Percentiles rank a stretch among this genome's conserved stretches.
These are phyloP conservation scores for Tetrapisispora pingtungensis DNA, from an alignment of 805 yeast species.

Conservation along the genomic window DNA sequence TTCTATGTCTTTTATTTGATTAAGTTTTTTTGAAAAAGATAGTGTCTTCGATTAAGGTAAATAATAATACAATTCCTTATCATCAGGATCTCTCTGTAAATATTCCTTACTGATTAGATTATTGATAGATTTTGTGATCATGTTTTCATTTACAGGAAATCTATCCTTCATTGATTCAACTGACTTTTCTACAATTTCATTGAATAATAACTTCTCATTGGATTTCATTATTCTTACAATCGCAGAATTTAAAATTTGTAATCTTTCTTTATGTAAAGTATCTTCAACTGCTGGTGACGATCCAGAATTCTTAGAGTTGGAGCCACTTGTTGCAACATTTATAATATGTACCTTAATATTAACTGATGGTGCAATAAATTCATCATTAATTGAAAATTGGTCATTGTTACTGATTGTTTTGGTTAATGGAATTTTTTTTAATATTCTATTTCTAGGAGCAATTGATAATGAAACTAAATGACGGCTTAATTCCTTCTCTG, in stretches of 20 bases:
- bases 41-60: slow-evolving; percentile 6
- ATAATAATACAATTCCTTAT: slow-evolving; percentile 18
- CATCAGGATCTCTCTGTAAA: slow-evolving; percentile 56
- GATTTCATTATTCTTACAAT: slow-evolving; percentile 83
- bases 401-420: slow-evolving; percentile 58
- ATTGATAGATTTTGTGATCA: slow-evolving; percentile 65
- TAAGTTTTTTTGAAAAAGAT: too few species aligned
- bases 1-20: too few species aligned
- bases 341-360: slow-evolving; percentile 51
- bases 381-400: slow-evolving; percentile 53
- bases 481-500: slow-evolving; percentile 60
- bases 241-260: slow-evolving; percentile 70
- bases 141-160: slow-evolving; percentile 57
- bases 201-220: slow-evolving; percentile 49
- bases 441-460: slow-evolving; percentile 69
- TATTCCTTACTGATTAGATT: slow-evolving; percentile 75
- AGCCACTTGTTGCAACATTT: neutral
- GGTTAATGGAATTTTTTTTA: slow-evolving; percentile 65
- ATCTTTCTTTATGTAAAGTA: slow-evolving; percentile 51
- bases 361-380: slow-evolving; percentile 56
- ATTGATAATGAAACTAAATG: slow-evolving; percentile 77
- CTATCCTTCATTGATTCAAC: slow-evolving; percentile 48
- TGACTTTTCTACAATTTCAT: slow-evolving; percentile 57
- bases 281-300: slow-evolving; percentile 30
- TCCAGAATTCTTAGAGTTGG: neutral